A percentile compares a stretch with the other conserved stretches of the same genome.
These are phyloP conservation scores for Symbiotaphrina buchneri DNA, from an alignment of 495 filamentous ascomycete genomes.

Conservation along the genomic window DNA sequence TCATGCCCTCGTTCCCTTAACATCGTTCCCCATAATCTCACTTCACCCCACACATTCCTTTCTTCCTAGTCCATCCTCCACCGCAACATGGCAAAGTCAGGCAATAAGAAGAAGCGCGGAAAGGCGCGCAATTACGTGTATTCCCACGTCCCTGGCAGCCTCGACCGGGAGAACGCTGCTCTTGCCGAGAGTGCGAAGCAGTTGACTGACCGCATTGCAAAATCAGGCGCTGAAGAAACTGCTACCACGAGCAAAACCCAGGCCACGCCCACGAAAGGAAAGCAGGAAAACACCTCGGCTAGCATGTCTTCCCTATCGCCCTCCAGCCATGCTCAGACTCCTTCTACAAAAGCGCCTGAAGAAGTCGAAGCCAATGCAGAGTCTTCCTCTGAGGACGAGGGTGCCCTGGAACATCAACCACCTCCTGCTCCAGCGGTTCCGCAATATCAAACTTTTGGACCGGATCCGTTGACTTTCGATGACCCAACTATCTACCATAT, in stretches of 20 bases:
- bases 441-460: conserved; percentile 65
- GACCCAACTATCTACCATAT: conserved; percentile 95
- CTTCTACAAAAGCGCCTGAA: conserved; percentile 24
- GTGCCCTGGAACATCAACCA: conserved; percentile 42
- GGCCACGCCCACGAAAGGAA: conserved; percentile 3
- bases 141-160: no score
- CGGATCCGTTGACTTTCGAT: conserved; percentile 75
- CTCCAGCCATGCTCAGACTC: no score
- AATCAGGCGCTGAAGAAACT: no score
- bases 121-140: no score
- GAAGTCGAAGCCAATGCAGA: conserved; percentile 15
- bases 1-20: not conserved
- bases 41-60: not conserved
- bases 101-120: no score
- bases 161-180: no score
- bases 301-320: conserved; percentile 19
- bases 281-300: conserved; percentile 3
- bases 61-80: not conserved
- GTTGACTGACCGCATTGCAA: no score
- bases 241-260: not conserved
- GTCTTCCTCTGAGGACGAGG: conserved; percentile 23
- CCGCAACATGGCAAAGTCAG: no score
- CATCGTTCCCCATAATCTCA: not conserved
- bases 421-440: conserved; percentile 54
- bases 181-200: no score